phyloP scores from a whole-genome alignment of 495 filamentous ascomycete genomes.

The Ramalina intermedia region DNA sequence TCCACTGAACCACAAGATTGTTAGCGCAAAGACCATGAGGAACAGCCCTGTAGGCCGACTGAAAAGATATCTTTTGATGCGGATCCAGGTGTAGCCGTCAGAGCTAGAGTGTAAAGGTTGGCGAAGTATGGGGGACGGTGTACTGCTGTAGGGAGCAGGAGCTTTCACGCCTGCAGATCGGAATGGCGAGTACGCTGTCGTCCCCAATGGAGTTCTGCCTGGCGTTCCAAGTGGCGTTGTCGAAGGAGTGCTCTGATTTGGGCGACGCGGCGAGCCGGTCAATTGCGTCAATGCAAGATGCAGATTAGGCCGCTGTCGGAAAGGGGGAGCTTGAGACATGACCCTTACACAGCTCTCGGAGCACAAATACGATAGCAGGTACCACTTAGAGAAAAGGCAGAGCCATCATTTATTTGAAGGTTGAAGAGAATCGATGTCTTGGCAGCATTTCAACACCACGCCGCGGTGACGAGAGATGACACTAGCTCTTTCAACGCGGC shows the following conservation, averaged over 20 bases:
- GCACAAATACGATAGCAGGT: not conserved
- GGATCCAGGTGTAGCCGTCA: conserved; percentile 3
- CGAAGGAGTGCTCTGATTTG: conserved; percentile 2
- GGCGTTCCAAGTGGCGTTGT: conserved; percentile 9
- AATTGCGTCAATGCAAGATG: conserved; percentile 12
- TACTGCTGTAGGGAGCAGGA: conserved; percentile 8
- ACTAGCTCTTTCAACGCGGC: not conserved
- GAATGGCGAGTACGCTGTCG: conserved; percentile 17
- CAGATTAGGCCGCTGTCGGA: conserved; percentile 15
- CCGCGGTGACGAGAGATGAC: not conserved
- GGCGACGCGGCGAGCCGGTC: conserved; percentile 13
- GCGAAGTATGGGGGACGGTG: conserved; percentile 3
- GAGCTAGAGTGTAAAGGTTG: conserved; percentile 3
- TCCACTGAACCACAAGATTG: conserved; percentile 15
- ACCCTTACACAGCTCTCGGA: not conserved
- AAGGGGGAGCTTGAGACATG: conserved; percentile 14
- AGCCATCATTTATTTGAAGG: not conserved
- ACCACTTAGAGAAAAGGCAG: not conserved
- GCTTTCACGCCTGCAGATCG: conserved; percentile 13
- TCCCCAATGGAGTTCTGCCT: conserved; percentile 11
- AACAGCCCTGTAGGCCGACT: conserved; percentile 13
- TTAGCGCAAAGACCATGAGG: conserved; percentile 8
- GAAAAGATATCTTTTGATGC: conserved; percentile 4
- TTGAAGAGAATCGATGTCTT: not conserved
- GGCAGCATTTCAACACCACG: not conserved